Evolutionary conservation across 2,329 filamentous ascomycete species (phyloP).

Genomic region (Fusarium sp.): DNA sequence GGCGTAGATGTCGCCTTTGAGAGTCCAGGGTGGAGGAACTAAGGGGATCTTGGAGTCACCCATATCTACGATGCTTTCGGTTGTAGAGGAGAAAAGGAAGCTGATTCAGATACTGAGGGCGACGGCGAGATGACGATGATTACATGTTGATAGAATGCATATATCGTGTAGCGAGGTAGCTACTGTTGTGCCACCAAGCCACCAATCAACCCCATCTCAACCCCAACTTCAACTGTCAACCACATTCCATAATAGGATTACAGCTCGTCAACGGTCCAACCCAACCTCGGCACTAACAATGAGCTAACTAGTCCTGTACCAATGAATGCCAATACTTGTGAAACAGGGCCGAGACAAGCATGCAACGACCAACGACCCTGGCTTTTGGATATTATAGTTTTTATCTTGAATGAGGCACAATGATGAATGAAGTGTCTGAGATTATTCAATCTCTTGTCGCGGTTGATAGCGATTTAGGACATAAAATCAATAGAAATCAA

Average conservation of each 20-base stretch:
- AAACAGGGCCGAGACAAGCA: background rate
- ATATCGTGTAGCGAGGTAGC: background rate
- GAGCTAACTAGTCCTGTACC: background rate
- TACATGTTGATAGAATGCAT: background rate
- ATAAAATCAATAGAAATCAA: too few relatives aligned
- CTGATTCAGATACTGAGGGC: background rate
- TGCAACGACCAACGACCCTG: background rate
- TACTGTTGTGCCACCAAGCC: background rate
- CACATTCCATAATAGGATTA: background rate
- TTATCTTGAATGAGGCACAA: background rate
- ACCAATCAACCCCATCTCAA: background rate
- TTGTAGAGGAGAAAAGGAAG: background rate
- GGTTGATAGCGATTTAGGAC: too few relatives aligned
- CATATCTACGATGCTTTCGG: conserved; percentile 42
- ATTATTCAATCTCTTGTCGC: too few relatives aligned
- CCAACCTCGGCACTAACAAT: background rate
- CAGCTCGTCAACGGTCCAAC: background rate
- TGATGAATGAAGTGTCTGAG: background rate
- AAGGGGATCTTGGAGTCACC: conserved; percentile 34
- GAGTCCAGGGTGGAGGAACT: conserved; percentile 57
- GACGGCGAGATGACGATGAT: background rate
- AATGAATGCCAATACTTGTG: background rate
- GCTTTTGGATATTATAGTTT: background rate
- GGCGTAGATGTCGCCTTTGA: conserved; percentile 60
- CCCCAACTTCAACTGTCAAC: background rate